phyloP scores from a whole-genome alignment of 805 yeast species.

The Hanseniaspora jakobsenii region DNA sequence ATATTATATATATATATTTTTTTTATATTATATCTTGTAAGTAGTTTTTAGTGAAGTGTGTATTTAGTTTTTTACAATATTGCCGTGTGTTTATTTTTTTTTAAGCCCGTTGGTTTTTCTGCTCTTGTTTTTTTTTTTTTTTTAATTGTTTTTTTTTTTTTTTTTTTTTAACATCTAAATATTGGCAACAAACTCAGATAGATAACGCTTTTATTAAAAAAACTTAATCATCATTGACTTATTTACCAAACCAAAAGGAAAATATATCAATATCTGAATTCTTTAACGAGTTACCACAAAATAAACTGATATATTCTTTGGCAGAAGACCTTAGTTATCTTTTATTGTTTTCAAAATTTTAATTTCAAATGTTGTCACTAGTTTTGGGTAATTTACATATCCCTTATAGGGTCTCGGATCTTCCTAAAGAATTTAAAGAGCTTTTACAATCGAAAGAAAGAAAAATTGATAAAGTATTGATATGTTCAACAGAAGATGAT shows the following conservation, averaged over 20 bases:
- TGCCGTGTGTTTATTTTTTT: neutral
- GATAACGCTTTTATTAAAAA: neutral
- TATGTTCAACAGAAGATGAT: conserved; percentile 12
- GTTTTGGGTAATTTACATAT: conserved; percentile 85
- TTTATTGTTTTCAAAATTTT: no score
- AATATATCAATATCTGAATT: no score
- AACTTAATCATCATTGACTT: neutral
- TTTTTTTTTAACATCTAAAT: neutral
- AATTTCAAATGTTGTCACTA: conserved; percentile 57
- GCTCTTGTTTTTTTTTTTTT: neutral
- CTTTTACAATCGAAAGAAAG: conserved; percentile 27
- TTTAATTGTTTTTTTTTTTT: neutral
- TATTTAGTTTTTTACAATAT: no score
- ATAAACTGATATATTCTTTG: no score
- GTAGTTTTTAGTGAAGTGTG: no score
- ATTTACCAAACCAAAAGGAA: neutral
- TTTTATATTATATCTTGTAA: no score
- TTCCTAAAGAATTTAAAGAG: conserved; percentile 49
- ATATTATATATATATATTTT: no score
- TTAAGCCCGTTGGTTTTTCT: neutral
- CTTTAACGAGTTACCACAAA: no score
- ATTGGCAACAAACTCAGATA: neutral
- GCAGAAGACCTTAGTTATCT: no score
- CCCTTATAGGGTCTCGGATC: conserved; percentile 68
- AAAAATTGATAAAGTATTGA: conserved; percentile 15